Percentiles rank a stretch among this genome's conserved stretches.
These are phyloP conservation scores for Tilletia caries DNA, from an alignment of 1,284 basidiomycete genomes.

Conservation along the genomic window DNA sequence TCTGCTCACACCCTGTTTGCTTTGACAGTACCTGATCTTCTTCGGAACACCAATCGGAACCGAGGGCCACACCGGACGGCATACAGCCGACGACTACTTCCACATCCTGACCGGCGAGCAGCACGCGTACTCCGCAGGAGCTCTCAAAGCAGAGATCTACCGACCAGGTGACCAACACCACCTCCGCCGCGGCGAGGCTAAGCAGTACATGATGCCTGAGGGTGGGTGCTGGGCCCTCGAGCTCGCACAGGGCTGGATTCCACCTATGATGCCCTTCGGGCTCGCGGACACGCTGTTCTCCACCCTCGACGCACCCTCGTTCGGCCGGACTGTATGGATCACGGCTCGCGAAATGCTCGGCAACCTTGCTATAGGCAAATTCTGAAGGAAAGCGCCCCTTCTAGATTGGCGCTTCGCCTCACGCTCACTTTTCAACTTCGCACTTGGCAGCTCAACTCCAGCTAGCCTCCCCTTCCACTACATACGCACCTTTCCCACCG, in stretches of 20 bases:
- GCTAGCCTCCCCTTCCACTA: no score
- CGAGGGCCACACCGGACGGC: constrained; percentile 89
- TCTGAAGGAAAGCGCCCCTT: no score
- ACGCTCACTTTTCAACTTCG: no score
- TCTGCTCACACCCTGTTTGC: no score
- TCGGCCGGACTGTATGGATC: constrained; percentile 74
- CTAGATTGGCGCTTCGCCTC: no score
- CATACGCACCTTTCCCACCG: no score
- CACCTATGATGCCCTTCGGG: constrained; percentile 71
- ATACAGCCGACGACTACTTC: constrained; percentile 94
- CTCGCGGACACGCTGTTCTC: constrained; percentile 80
- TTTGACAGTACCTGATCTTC: constrained; percentile 62
- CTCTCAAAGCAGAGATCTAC: constrained; percentile 78
- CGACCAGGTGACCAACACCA: constrained; percentile 77
- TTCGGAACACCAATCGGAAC: constrained; percentile 95
- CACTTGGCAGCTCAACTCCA: no score
- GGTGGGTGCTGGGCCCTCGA: constrained; percentile 86
- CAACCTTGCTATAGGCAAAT: constrained; percentile 34
- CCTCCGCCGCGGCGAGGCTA: constrained; percentile 74
- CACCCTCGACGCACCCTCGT: constrained; percentile 79
- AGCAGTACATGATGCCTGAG: constrained; percentile 97
- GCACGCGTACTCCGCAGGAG: constrained; percentile 80
- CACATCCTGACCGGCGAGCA: constrained; percentile 89
- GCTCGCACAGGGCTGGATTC: constrained; percentile 71
- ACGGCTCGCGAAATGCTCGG: constrained; percentile 60